Evolutionary conservation across 495 filamentous ascomycete genomes (phyloP), one percentile per base, ranked within the genome.

Genomic region (Cenococcum geophilum): DNA sequence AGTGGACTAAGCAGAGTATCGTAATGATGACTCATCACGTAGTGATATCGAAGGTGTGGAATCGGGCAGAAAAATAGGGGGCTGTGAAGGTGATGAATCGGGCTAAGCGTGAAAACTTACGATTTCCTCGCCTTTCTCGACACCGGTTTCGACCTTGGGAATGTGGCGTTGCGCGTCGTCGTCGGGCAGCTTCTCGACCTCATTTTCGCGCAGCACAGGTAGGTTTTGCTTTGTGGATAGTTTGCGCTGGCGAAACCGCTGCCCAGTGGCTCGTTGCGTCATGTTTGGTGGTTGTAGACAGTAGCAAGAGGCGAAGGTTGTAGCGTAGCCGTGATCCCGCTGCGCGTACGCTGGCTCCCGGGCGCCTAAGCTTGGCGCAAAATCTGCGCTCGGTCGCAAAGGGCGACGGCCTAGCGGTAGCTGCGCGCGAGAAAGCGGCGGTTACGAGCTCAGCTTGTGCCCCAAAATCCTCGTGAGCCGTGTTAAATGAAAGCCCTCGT

Each of bases 41-140:
- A 25, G 18, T n/a, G 25, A 22, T 22, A 37, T 34, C 27, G 54
- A 40, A 8, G 32, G 21, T 23, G 45, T 25, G 56, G 52, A 48
- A 42, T 49, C 5, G 40, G 22, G 43, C 48, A 57, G 11, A 32
- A 49, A 57, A 59, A 34, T 58, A 36, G 27, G 11, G 25, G 25
- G 58, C 34, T 51, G 25, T 45, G 40, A 45, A 45, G 18, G 35
- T 32, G 58, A 25, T 58, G 56, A 60, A 65, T 68, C 66, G 71
- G 75, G 76, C 66, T 73, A 71, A 70, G 69, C 69, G 74, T 65
- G 51, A 58, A 67, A 57, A 91, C 92, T 84, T 75, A 96, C 93
- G 78, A 88, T 92, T 81, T 98, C 92, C 76, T 98, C 93, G 59
- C 82, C 86, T 72, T 95, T 92, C 76, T 98, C 93, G 62, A 98